Percentiles rank a stretch among this genome's conserved stretches.
These are phyloP conservation scores for Neofusicoccum ribis DNA, from an alignment of 2,329 filamentous ascomycete species.

Conservation along the genomic window DNA sequence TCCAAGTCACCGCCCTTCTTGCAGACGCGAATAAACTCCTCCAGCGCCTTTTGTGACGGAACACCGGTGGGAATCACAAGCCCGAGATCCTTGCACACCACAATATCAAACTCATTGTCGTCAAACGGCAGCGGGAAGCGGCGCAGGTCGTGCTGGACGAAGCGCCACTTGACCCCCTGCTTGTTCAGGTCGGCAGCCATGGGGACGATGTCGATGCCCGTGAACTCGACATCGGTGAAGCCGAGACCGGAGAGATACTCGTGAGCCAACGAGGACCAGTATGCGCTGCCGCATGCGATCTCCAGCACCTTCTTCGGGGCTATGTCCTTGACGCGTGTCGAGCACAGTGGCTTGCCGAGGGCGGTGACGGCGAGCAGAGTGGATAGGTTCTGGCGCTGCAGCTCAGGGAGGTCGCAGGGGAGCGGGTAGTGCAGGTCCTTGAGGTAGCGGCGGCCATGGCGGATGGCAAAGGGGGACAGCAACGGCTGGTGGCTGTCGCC, in stretches of 20 bases:
- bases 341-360: conserved; percentile 78
- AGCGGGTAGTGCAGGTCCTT: conserved; percentile 82
- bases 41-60: conserved; percentile 58
- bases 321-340: conserved; percentile 63
- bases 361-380: conserved; percentile 80
- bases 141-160: conserved; percentile 84
- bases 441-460: conserved; percentile 81
- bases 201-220: conserved; percentile 78
- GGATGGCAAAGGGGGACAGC: conserved; percentile 63
- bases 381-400: conserved; percentile 82
- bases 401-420: conserved; percentile 81
- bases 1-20: conserved; percentile 78
- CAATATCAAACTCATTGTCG: conserved; percentile 78
- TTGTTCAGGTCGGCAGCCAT: conserved; percentile 65
- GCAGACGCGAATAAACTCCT: conserved; percentile 76
- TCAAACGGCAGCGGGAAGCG: conserved; percentile 74
- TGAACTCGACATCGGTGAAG: conserved; percentile 70
- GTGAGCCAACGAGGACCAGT: conserved; percentile 89
- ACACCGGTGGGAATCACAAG: conserved; percentile 62
- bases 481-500: conserved; percentile 26
- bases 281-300: conserved; percentile 80
- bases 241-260: conserved; percentile 72
- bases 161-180: conserved; percentile 82
- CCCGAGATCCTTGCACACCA: conserved; percentile 84
- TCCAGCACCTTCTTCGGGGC: conserved; percentile 80